phyloP scores from a whole-genome alignment of 208 protist genomes.

The Trypanosoma melophagium region DNA sequence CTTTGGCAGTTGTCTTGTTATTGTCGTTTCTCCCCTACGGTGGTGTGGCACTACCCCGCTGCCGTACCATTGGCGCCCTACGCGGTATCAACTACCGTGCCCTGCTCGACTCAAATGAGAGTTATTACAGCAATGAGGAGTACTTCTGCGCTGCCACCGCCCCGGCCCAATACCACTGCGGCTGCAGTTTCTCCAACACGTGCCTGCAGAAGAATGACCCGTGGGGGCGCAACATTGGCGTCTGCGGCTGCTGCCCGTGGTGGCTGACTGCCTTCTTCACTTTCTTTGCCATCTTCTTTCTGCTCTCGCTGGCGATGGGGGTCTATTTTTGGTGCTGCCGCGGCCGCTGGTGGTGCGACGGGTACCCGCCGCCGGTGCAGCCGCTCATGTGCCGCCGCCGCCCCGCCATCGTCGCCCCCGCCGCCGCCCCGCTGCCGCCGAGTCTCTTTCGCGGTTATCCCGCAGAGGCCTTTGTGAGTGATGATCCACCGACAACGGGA shows the following conservation, averaged over 20 bases:
- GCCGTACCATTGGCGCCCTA: background rate
- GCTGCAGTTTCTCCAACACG: constrained; percentile 16
- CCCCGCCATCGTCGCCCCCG: constrained; percentile 34
- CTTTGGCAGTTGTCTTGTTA: constrained; percentile 26
- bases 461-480: constrained; percentile 48
- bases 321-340: constrained; percentile 43
- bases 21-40: background rate
- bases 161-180: constrained; percentile 21
- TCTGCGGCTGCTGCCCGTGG: constrained; percentile 54
- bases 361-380: constrained; percentile 39
- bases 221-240: constrained; percentile 58
- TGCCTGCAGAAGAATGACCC: constrained; percentile 20
- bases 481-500: too few species aligned
- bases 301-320: constrained; percentile 14
- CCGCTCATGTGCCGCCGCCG: constrained; percentile 46
- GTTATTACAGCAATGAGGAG: constrained; percentile 3
- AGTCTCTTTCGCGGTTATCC: constrained; percentile 64
- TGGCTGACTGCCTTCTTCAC: constrained; percentile 58
- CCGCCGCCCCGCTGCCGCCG: constrained; percentile 38
- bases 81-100: constrained; percentile 15
- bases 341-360: constrained; percentile 63
- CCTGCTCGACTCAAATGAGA: background rate
- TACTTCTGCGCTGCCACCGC: constrained; percentile 34
- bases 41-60: background rate
- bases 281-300: constrained; percentile 27